Conservation (phyloP, 2,329 filamentous ascomycete species). For the Thyridium curvatum region DNA sequence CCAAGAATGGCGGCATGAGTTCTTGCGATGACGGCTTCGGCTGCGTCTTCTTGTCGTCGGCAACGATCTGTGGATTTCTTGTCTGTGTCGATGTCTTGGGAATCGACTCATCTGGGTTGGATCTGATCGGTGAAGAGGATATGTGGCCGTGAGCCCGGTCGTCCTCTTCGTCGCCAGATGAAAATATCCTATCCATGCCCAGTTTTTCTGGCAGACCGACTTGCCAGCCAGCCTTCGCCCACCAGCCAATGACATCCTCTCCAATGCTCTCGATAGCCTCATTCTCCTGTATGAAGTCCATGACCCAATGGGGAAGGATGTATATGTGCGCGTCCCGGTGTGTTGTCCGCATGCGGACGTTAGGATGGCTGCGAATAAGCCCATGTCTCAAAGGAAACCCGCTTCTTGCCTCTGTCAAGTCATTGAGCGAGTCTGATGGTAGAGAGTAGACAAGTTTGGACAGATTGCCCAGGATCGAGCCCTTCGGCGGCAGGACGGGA, state of each 20-base stretch:
- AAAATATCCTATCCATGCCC: constrained; percentile 60
- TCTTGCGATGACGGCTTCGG: constrained; percentile 4
- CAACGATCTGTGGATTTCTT: constrained; percentile 8
- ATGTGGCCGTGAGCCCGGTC: constrained; percentile 5
- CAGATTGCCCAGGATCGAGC: constrained; percentile 60
- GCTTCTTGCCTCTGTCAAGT: constrained; percentile 70
- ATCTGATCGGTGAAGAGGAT: not conserved
- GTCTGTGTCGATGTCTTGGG: constrained; percentile 10
- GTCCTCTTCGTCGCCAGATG: constrained; percentile 20
- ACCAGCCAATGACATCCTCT: constrained; percentile 90
- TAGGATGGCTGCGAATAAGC: constrained; percentile 67
- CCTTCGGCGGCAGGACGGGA: constrained; percentile 51
- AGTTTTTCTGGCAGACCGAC: constrained; percentile 73
- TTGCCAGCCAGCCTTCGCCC: constrained; percentile 94
- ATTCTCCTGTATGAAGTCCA: constrained; percentile 75
- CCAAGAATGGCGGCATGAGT: constrained; percentile 65
- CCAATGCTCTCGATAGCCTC: constrained; percentile 80
- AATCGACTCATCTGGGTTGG: constrained; percentile 3
- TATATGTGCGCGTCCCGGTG: constrained; percentile 93
- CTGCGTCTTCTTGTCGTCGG: too few relatives aligned
- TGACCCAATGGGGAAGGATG: constrained; percentile 85
- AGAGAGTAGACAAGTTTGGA: constrained; percentile 80
- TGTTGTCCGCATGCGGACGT: constrained; percentile 72
- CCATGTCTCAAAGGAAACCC: constrained; percentile 69
- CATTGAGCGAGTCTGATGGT: constrained; percentile 83